A percentile compares a stretch with the other conserved stretches of the same genome.
phyloP scores from a whole-genome alignment of 768 basidiomycete genomes.

The Rhizopogon roseolus region DNA sequence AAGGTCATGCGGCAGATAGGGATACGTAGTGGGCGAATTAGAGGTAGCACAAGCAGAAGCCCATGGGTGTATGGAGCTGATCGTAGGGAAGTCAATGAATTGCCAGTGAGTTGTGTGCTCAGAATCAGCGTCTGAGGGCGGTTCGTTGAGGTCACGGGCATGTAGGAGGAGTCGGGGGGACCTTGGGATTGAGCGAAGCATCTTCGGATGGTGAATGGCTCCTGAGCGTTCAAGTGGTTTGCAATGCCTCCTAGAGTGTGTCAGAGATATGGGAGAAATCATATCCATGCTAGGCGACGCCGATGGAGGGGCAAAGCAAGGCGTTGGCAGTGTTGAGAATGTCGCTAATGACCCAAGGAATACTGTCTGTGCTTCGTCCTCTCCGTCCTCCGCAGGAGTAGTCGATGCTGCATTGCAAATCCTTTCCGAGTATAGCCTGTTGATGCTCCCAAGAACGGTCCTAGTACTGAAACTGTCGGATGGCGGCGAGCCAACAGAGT shows the following conservation, averaged over 20 bases:
- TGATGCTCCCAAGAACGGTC: slow-evolving; percentile 1
- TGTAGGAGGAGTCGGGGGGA: neutral
- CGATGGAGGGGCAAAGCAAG: slow-evolving; percentile 24
- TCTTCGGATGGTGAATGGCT: slow-evolving; percentile 19
- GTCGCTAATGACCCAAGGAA: slow-evolving; percentile 15
- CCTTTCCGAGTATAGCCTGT: slow-evolving; percentile 1
- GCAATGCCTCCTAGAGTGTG: slow-evolving; percentile 17
- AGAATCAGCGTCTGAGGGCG: neutral
- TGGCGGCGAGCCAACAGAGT: neutral
- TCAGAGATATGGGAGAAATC: slow-evolving; percentile 16
- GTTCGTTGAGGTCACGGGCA: neutral
- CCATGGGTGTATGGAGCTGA: slow-evolving; percentile 5
- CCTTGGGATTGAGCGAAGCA: slow-evolving; percentile 10
- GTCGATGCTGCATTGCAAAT: slow-evolving; percentile 5
- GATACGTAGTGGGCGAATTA: slow-evolving; percentile 2
- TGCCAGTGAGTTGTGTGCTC: slow-evolving; percentile 10
- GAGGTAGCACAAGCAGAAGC: neutral
- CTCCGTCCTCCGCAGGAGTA: slow-evolving; percentile 7
- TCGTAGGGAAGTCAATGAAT: slow-evolving; percentile 5
- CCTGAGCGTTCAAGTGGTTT: slow-evolving; percentile 27
- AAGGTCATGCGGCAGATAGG: slow-evolving; percentile 33
- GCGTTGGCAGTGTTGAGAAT: slow-evolving; percentile 23
- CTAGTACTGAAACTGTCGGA: neutral
- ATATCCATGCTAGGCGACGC: slow-evolving; percentile 23
- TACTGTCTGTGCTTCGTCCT: slow-evolving; percentile 13